phyloP scores from a whole-genome alignment of 2,329 filamentous ascomycete genomes.

The Chalaropsis thielavioides region DNA sequence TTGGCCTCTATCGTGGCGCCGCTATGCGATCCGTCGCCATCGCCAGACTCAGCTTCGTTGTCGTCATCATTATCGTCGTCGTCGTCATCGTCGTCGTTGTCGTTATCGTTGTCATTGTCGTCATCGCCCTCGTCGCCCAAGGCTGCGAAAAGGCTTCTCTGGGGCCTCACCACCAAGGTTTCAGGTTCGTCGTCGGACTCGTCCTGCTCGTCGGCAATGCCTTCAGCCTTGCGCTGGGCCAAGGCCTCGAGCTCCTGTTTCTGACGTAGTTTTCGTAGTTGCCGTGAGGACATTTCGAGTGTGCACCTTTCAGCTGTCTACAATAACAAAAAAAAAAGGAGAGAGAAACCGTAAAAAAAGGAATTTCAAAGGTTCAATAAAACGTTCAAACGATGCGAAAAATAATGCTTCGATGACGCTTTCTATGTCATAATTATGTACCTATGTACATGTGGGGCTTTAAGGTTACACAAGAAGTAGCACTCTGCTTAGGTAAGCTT shows the following conservation, averaged over 20 bases:
- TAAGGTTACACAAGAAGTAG: neutral
- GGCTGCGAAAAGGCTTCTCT: slow-evolving; percentile 37
- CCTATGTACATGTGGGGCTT: neutral
- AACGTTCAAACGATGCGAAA: neutral
- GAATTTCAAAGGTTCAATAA: neutral
- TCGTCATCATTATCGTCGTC: slow-evolving; percentile 25
- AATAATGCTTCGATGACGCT: neutral
- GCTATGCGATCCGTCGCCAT: slow-evolving; percentile 19
- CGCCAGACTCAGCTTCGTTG: slow-evolving; percentile 9
- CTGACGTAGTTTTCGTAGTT: slow-evolving; percentile 38
- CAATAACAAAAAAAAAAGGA: neutral
- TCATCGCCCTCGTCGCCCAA: slow-evolving; percentile 33
- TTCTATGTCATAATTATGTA: neutral
- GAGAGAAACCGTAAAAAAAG: neutral
- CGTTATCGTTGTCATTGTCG: slow-evolving; percentile 24
- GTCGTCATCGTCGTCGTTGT: slow-evolving; percentile 28
- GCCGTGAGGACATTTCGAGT: slow-evolving; percentile 35
- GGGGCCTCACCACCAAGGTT: slow-evolving; percentile 26
- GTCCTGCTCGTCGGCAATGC: slow-evolving; percentile 24
- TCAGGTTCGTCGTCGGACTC: slow-evolving; percentile 23
- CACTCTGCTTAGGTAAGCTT: slow-evolving; percentile 2
- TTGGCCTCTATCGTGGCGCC: slow-evolving; percentile 13
- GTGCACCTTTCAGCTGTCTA: neutral
- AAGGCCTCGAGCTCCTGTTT: slow-evolving; percentile 31
- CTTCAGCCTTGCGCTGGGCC: slow-evolving; percentile 18